A percentile compares a stretch with the other conserved stretches of the same genome.
These are phyloP conservation scores for Penicillium sclerotiorum DNA, from an alignment of 2,329 filamentous ascomycete species.

Conservation along the genomic window DNA sequence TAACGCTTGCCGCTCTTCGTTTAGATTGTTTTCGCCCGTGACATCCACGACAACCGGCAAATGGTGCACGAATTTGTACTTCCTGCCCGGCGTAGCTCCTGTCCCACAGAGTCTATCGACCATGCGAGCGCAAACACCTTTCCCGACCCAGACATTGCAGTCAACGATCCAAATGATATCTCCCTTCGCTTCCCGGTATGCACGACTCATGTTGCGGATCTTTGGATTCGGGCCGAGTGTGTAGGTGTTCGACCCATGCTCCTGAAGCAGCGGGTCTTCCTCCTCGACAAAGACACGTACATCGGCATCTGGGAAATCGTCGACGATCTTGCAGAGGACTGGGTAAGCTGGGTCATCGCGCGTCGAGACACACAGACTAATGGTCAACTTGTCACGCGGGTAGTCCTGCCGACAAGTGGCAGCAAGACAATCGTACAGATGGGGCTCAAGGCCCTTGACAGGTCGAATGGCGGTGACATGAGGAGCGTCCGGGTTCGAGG, in stretches of 20 bases:
- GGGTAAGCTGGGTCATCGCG: slow-evolving; percentile 75
- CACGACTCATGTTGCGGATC: slow-evolving; percentile 92
- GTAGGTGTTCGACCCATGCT: slow-evolving; percentile 51
- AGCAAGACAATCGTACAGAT: slow-evolving; percentile 88
- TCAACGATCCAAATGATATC: slow-evolving; percentile 94
- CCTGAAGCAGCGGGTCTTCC: slow-evolving; percentile 72
- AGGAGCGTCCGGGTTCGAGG: slow-evolving; percentile 59
- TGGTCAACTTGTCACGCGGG: slow-evolving; percentile 71
- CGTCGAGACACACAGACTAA: slow-evolving; percentile 80
- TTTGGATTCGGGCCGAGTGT: slow-evolving; percentile 95
- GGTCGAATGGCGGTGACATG: slow-evolving; percentile 90
- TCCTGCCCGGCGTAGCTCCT: slow-evolving; percentile 46
- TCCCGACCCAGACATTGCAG: slow-evolving; percentile 91
- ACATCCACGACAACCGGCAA: slow-evolving; percentile 86
- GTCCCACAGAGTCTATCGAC: slow-evolving; percentile 82
- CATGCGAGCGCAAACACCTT: slow-evolving; percentile 80
- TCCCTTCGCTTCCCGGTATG: slow-evolving; percentile 83
- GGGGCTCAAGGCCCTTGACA: slow-evolving; percentile 87
- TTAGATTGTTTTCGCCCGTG: slow-evolving; percentile 32
- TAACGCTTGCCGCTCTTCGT: slow-evolving; percentile 30
- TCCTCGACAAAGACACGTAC: slow-evolving; percentile 76
- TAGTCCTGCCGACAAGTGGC: slow-evolving; percentile 84
- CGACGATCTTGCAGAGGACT: slow-evolving; percentile 69
- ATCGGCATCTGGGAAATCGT: slow-evolving; percentile 73
- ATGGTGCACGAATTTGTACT: slow-evolving; percentile 92